Percentiles rank a stretch among this genome's conserved stretches.
phyloP scores from a whole-genome alignment of 495 filamentous ascomycete species.

The Oleoguttula mirabilis region DNA sequence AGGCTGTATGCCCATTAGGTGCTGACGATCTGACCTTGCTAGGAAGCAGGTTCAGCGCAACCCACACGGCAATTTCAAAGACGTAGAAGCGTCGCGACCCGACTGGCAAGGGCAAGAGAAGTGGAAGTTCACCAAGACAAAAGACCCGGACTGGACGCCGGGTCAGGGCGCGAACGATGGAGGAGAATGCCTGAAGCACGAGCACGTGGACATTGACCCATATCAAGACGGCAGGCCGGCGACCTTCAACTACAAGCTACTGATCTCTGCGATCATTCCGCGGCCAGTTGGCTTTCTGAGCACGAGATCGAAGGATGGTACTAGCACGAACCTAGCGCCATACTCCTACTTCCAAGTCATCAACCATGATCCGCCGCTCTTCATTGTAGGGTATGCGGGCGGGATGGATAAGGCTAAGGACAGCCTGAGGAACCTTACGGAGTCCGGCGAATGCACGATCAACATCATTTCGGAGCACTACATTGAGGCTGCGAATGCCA shows the following conservation, averaged over 20 bases:
- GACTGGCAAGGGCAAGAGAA: slow-evolving; percentile 43
- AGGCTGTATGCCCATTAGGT: too few species aligned
- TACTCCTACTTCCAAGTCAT: slow-evolving; percentile 78
- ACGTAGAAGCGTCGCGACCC: slow-evolving; percentile 59
- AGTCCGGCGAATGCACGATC: slow-evolving; percentile 54
- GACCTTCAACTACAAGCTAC: slow-evolving; percentile 76
- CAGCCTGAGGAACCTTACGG: slow-evolving; percentile 54
- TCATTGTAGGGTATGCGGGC: slow-evolving; percentile 59
- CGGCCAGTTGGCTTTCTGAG: slow-evolving; percentile 59
- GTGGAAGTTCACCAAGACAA: slow-evolving; percentile 53
- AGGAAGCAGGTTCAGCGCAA: slow-evolving; percentile 47
- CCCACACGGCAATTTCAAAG: slow-evolving; percentile 64
- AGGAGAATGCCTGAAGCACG: slow-evolving; percentile 41
- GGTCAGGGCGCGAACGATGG: slow-evolving; percentile 64
- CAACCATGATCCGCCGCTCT: slow-evolving; percentile 81
- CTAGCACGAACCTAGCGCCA: slow-evolving; percentile 64
- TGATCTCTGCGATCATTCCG: slow-evolving; percentile 78
- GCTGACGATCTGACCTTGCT: too few species aligned
- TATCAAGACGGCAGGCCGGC: slow-evolving; percentile 56
- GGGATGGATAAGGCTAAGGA: slow-evolving; percentile 52
- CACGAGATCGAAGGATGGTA: slow-evolving; percentile 47
- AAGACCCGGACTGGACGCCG: slow-evolving; percentile 60
- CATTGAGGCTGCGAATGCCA: slow-evolving; percentile 76
- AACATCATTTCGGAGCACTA: slow-evolving; percentile 81
- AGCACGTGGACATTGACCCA: slow-evolving; percentile 74